Percentiles rank a stretch among this genome's conserved stretches.
phyloP scores from a whole-genome alignment of 352 stramenopile species.

The Globisporangium middletonii region DNA sequence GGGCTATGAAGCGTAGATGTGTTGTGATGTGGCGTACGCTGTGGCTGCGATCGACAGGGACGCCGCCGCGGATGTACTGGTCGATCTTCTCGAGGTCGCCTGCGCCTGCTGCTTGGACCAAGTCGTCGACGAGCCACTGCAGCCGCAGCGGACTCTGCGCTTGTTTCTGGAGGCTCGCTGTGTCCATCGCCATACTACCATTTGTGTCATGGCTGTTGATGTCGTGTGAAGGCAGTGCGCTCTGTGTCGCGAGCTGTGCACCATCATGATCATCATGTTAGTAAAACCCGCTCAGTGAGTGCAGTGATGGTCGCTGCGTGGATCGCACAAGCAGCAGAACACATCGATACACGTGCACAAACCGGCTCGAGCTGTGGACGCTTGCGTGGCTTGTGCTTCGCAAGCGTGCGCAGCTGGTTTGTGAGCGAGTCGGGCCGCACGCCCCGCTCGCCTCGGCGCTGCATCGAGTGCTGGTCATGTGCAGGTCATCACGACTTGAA shows the following conservation, averaged over 20 bases:
- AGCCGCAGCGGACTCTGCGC: conserved; percentile 42
- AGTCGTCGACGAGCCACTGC: conserved; percentile 56
- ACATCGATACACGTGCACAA: background rate
- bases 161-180: conserved; percentile 26
- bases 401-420: conserved; percentile 28
- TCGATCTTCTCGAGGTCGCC: conserved; percentile 39
- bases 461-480: background rate
- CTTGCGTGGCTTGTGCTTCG: conserved; percentile 26
- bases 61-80: conserved; percentile 40
- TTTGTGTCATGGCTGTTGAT: background rate
- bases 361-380: conserved; percentile 21
- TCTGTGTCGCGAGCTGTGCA: background rate
- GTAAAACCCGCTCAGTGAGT: background rate
- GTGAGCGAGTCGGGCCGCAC: conserved; percentile 42
- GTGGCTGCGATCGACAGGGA: conserved; percentile 46
- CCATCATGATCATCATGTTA: background rate
- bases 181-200: background rate
- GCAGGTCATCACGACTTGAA: background rate
- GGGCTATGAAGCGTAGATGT: background rate
- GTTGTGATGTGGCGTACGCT: conserved; percentile 18
- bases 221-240: background rate
- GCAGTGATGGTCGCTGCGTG: no score
- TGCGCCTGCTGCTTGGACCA: conserved; percentile 36
- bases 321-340: background rate
- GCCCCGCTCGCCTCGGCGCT: conserved; percentile 16